Percentiles rank a stretch among this genome's conserved stretches.
Conservation (phyloP, 1,284 basidiomycete species). For the Xerocomus minutiporus region DNA sequence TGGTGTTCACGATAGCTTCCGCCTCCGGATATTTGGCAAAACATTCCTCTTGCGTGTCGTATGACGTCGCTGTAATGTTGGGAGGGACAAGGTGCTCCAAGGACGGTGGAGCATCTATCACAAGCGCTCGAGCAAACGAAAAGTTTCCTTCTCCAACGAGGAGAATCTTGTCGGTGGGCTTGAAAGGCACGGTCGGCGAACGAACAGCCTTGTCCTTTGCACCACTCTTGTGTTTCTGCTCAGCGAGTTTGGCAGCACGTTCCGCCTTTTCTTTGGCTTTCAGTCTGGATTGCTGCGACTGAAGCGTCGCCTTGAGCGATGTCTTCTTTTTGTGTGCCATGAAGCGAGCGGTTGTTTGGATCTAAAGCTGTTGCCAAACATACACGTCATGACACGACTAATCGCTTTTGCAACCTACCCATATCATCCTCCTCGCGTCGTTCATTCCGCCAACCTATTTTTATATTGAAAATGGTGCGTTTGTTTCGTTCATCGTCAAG, state of each 20-base stretch:
- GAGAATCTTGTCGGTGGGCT: conserved; percentile 71
- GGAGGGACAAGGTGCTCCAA: conserved; percentile 55
- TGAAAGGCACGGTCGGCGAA: conserved; percentile 69
- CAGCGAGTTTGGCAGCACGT: conserved; percentile 48
- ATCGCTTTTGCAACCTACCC: neutral
- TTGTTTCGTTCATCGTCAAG: neutral
- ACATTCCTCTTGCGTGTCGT: conserved; percentile 77
- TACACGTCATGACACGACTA: conserved; percentile 19
- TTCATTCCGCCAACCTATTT: conserved; percentile 9
- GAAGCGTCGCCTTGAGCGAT: conserved; percentile 58
- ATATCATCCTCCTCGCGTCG: conserved; percentile 5
- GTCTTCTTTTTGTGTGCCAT: conserved; percentile 50
- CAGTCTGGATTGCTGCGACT: conserved; percentile 61
- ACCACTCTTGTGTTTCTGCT: conserved; percentile 37
- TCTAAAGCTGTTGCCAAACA: conserved; percentile 34
- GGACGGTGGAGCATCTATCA: conserved; percentile 47
- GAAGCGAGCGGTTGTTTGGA: conserved; percentile 33
- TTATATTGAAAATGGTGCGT: conserved; percentile 18
- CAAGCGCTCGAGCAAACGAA: conserved; percentile 80
- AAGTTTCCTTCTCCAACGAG: conserved; percentile 97
- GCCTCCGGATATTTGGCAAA: conserved; percentile 86
- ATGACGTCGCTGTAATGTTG: conserved; percentile 83
- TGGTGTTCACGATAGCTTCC: conserved; percentile 49
- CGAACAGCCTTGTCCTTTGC: conserved; percentile 30
- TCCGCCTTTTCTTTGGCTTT: conserved; percentile 52